Percentiles rank a stretch among this genome's conserved stretches.
Evolutionary conservation across 192 early-diverging fungal species (phyloP).

Genomic region (Coemansia sp.): DNA sequence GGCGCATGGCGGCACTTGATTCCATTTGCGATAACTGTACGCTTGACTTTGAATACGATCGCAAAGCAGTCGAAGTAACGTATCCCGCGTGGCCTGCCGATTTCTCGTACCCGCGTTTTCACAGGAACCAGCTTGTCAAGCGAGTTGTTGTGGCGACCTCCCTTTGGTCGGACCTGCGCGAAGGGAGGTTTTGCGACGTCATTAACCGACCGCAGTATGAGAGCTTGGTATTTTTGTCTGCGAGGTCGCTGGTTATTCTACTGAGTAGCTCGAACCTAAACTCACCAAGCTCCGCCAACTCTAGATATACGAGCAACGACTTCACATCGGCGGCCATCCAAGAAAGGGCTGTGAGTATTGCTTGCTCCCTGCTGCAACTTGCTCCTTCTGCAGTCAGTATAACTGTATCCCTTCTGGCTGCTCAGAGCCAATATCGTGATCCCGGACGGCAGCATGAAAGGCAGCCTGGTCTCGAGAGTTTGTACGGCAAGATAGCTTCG

Average conservation of each 20-base stretch:
- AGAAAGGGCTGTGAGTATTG: background rate
- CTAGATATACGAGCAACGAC: background rate
- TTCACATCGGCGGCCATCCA: background rate
- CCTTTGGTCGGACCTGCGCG: background rate
- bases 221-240: background rate
- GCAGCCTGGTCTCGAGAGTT: background rate
- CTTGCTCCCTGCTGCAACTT: background rate
- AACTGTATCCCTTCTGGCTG: background rate
- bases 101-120: background rate
- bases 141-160: background rate
- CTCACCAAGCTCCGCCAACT: background rate
- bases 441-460: background rate
- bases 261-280: background rate
- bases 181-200: background rate
- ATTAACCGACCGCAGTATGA: background rate
- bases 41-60: background rate
- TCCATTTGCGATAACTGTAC: slow-evolving; percentile 1
- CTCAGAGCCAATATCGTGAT: background rate
- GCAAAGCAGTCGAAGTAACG: background rate
- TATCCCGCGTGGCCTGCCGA: background rate
- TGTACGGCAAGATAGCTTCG: background rate
- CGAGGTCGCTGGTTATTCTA: background rate
- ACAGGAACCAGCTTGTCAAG: background rate
- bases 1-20: background rate
- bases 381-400: background rate